A percentile compares a stretch with the other conserved stretches of the same genome.
These are phyloP conservation scores for Mentha longifolia DNA, from an alignment of 257 asterid genomes.

Conservation along the genomic window DNA sequence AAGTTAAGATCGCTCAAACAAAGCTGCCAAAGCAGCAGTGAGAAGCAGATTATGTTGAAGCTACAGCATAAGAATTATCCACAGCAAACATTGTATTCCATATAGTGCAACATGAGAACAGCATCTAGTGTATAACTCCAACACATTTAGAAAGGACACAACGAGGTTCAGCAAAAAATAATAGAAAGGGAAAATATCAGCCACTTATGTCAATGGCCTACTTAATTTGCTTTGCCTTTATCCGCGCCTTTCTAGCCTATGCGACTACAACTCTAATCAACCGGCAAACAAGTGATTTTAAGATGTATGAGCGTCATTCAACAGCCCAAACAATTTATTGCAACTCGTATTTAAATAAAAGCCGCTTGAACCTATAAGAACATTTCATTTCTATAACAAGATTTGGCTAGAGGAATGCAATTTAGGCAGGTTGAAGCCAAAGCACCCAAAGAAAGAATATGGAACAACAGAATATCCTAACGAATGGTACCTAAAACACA, in stretches of 20 bases:
- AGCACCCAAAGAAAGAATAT: not conserved
- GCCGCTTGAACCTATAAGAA: not conserved
- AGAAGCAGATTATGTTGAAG: constrained; percentile 27
- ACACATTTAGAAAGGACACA: not conserved
- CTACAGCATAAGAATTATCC: not conserved
- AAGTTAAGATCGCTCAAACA: constrained; percentile 86
- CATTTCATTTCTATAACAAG: not conserved
- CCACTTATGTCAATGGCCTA: not conserved
- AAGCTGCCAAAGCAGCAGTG: constrained; percentile 63
- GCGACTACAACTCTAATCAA: not conserved
- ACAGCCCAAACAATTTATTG: not conserved
- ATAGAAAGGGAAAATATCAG: constrained; percentile 2
- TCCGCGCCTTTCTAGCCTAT: constrained; percentile 8
- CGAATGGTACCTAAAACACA: not conserved
- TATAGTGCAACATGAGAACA: constrained; percentile 2
- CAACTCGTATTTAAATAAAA: not conserved
- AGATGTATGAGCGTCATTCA: not conserved
- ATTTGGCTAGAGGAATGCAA: constrained; percentile 3
- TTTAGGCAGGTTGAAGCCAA: not conserved
- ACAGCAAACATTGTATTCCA: not conserved
- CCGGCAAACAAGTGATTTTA: not conserved
- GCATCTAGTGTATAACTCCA: not conserved
- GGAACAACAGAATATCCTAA: not conserved
- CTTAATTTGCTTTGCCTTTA: not conserved
- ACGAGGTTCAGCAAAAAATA: not conserved